Conservation (phyloP, 371 early-diverging fungal species). For the Mortierella sp. region DNA sequence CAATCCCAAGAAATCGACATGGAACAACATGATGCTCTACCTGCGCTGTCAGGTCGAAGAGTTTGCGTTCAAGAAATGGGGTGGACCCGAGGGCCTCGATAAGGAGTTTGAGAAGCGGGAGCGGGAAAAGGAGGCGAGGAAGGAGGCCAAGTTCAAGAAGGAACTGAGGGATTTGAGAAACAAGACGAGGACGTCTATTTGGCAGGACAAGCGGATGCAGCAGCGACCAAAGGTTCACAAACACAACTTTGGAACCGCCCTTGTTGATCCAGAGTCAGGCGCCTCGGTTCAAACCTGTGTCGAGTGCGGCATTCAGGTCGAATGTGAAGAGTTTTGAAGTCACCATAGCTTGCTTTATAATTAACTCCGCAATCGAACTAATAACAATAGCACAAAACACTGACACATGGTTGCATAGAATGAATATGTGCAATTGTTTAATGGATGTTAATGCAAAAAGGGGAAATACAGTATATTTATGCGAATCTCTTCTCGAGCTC, state of each 20-base stretch:
- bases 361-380: not conserved
- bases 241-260: constrained; percentile 76
- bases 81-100: constrained; percentile 88
- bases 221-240: constrained; percentile 75
- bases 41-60: constrained; percentile 91
- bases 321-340: constrained; percentile 79
- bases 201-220: constrained; percentile 68
- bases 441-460: not conserved
- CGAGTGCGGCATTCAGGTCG: constrained; percentile 79
- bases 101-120: constrained; percentile 91
- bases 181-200: constrained; percentile 86
- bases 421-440: not conserved
- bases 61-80: constrained; percentile 96
- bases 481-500: constrained; percentile 57
- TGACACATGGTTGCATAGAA: not conserved
- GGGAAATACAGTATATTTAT: constrained; percentile 1
- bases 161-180: constrained; percentile 85
- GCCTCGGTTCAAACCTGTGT: constrained; percentile 71
- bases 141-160: constrained; percentile 88
- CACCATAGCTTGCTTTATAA: not conserved
- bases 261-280: constrained; percentile 64
- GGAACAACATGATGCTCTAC: constrained; percentile 97
- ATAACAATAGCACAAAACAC: not conserved
- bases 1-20: constrained; percentile 95
- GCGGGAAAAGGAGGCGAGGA: constrained; percentile 81